phyloP scores from a whole-genome alignment of 441 rosid species.

The Gossypium davidsonii region DNA sequence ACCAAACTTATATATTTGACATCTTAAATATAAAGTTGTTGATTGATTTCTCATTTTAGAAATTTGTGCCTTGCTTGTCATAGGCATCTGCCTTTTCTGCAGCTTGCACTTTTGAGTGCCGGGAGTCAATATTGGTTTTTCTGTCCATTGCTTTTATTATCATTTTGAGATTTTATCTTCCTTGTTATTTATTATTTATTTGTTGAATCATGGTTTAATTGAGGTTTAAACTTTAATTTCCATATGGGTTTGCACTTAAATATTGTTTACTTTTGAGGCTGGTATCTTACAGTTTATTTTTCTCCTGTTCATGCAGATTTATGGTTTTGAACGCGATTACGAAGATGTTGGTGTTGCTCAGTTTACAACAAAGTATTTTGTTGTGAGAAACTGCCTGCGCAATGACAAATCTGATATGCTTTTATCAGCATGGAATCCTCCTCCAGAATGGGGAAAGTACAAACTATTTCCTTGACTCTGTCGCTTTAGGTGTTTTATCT shows the following conservation, averaged over 20 bases:
- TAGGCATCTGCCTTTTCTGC: neutral
- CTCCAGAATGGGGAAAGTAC: slow-evolving; percentile 98
- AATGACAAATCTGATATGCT: slow-evolving; percentile 87
- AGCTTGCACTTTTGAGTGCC: slow-evolving; percentile 1
- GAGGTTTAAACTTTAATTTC: neutral
- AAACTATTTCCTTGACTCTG: slow-evolving; percentile 17
- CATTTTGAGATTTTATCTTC: neutral
- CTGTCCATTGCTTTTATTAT: neutral
- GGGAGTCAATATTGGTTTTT: neutral
- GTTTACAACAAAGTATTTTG: slow-evolving; percentile 77
- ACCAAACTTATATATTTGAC: neutral
- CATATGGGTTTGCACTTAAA: neutral
- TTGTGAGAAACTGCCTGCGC: slow-evolving; percentile 74
- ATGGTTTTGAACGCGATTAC: slow-evolving; percentile 95
- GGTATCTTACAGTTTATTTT: slow-evolving; percentile 12
- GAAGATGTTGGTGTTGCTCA: slow-evolving; percentile 88
- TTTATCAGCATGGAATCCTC: slow-evolving; percentile 95
- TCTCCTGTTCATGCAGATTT: slow-evolving; percentile 45
- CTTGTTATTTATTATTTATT: neutral
- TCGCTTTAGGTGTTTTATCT: neutral
- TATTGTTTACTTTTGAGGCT: slow-evolving; percentile 7
- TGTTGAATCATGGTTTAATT: slow-evolving; percentile 4
- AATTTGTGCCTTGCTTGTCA: neutral
- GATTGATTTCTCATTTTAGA: neutral
- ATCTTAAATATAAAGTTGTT: neutral